Percentiles rank a stretch among this genome's conserved stretches.
Conservation (phyloP, 2,329 filamentous ascomycete species). For the Penicillium sp. region DNA sequence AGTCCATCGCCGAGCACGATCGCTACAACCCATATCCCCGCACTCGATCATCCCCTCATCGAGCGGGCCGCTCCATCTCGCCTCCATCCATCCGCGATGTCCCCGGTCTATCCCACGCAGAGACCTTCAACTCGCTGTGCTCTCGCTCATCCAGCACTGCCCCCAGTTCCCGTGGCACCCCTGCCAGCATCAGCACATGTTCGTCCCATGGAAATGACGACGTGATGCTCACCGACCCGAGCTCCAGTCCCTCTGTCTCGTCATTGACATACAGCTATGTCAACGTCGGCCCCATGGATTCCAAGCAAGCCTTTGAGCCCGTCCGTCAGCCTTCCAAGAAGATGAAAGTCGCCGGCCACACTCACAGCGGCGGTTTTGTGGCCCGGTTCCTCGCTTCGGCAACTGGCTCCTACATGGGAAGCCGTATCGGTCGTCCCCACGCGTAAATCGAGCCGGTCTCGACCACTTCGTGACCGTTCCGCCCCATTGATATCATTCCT, state of each 20-base stretch:
- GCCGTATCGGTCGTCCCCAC: constrained; percentile 35
- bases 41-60: constrained; percentile 35
- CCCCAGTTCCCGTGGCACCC: constrained; percentile 45
- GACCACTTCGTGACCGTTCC: not conserved
- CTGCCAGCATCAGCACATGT: constrained; percentile 42
- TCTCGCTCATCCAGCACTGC: constrained; percentile 46
- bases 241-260: constrained; percentile 32
- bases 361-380: constrained; percentile 39
- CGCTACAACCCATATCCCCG: constrained; percentile 40
- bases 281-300: constrained; percentile 30
- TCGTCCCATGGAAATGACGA: constrained; percentile 36
- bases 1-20: constrained; percentile 30
- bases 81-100: constrained; percentile 47
- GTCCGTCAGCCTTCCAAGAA: constrained; percentile 42
- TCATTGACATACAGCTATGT: constrained; percentile 37
- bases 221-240: constrained; percentile 35
- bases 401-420: constrained; percentile 42
- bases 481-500: not conserved
- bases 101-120: constrained; percentile 41
- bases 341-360: constrained; percentile 34
- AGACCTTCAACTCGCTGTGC: constrained; percentile 41
- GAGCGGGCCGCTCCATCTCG: constrained; percentile 40
- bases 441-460: constrained; percentile 25
- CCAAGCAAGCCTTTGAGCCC: constrained; percentile 31
- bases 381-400: constrained; percentile 45